Evolutionary conservation across 2,329 filamentous ascomycete species (phyloP).

Genomic region (Dothiorella sarmentorum): DNA sequence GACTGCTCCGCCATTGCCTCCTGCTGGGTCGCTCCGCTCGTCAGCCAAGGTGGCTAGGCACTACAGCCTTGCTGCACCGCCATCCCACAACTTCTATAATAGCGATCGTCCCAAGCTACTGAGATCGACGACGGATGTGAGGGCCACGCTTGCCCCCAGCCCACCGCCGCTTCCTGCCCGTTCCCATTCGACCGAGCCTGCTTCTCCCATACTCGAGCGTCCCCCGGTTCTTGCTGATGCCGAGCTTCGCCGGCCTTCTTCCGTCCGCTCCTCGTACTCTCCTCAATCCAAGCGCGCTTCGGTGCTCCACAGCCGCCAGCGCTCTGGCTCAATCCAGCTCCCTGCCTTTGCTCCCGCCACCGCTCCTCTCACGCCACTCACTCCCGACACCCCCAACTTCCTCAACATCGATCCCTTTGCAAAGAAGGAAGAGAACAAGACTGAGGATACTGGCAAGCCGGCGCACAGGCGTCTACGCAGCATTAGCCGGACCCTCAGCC

Average conservation of each 20-base stretch:
- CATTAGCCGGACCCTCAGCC: slow-evolving; percentile 36
- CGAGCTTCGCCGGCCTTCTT: slow-evolving; percentile 10
- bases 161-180: slow-evolving; percentile 1
- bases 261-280: slow-evolving; percentile 14
- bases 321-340: slow-evolving; percentile 17
- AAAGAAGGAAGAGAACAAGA: slow-evolving; percentile 22
- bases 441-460: background rate
- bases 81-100: background rate
- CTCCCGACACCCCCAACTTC: slow-evolving; percentile 34
- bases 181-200: slow-evolving; percentile 12
- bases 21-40: slow-evolving; percentile 7
- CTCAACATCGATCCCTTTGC: slow-evolving; percentile 39
- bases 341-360: slow-evolving; percentile 18
- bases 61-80: slow-evolving; percentile 15
- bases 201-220: background rate
- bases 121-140: slow-evolving; percentile 13
- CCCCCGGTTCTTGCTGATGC: background rate
- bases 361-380: slow-evolving; percentile 29
- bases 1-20: background rate
- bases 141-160: background rate
- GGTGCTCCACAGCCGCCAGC: slow-evolving; percentile 3
- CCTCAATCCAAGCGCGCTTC: slow-evolving; percentile 14
- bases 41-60: slow-evolving; percentile 1
- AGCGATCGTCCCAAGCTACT: slow-evolving; percentile 7
- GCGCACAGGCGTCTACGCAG: slow-evolving; percentile 36